phyloP scores from a whole-genome alignment of 495 filamentous ascomycete species.

The Neurospora tetrasperma region DNA sequence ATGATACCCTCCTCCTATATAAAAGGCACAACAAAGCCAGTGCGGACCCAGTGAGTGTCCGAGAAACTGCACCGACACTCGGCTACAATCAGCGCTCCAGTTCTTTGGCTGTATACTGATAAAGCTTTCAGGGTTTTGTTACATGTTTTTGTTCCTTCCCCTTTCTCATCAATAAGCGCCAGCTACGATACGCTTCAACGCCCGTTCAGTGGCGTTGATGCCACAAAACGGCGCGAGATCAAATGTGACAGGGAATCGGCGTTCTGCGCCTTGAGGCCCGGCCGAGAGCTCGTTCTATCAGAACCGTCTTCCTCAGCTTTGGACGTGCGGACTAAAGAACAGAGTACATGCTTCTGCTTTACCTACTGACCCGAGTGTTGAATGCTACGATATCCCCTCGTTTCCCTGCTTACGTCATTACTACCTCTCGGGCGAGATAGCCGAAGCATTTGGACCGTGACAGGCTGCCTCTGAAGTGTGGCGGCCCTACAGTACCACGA shows the following conservation, averaged over 20 bases:
- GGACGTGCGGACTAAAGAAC: conserved; percentile 44
- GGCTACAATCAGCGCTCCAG: not conserved
- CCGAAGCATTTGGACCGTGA: not conserved
- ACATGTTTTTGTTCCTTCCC: not conserved
- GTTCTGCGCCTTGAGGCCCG: conserved; percentile 12
- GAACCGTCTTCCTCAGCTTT: conserved; percentile 40
- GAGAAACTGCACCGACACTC: not conserved
- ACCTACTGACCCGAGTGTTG: not conserved
- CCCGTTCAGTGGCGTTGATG: conserved; percentile 35
- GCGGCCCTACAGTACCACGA: not conserved
- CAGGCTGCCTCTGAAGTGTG: not conserved
- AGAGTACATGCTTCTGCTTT: conserved; percentile 33
- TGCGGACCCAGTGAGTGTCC: not conserved
- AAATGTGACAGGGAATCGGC: conserved; percentile 23
- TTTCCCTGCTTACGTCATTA: conserved; percentile 8
- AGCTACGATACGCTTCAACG: conserved; percentile 45
- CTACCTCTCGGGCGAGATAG: not conserved
- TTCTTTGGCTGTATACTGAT: not conserved
- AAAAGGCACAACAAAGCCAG: not conserved
- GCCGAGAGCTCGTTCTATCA: conserved; percentile 39
- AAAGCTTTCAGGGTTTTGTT: not conserved
- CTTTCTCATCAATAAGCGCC: conserved; percentile 13
- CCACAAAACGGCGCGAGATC: conserved; percentile 40
- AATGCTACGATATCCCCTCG: not conserved
- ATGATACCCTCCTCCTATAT: conserved; percentile 36